Evolutionary conservation across 2,329 filamentous ascomycete species (phyloP).

Genomic region (Verticillium nubilum): DNA sequence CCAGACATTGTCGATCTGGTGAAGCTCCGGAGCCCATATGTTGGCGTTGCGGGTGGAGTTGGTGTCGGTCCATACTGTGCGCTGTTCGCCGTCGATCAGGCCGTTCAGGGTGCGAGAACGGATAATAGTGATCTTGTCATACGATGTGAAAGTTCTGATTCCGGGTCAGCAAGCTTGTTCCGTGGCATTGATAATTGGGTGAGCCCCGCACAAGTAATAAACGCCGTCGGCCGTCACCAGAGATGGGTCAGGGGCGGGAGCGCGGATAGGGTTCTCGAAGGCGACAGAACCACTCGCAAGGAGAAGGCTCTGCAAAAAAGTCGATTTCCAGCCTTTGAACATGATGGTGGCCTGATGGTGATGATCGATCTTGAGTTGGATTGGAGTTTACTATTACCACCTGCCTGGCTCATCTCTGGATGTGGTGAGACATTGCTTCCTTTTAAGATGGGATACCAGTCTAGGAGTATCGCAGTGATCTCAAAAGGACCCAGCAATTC

Average conservation of each 20-base stretch:
- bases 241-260: slow-evolving; percentile 1
- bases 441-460: background rate
- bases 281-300: background rate
- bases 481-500: background rate
- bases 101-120: background rate
- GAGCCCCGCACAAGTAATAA: background rate
- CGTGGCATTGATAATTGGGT: background rate
- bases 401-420: background rate
- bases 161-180: background rate
- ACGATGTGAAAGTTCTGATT: background rate
- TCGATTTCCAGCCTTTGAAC: background rate
- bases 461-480: background rate
- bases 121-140: slow-evolving; percentile 1
- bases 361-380: background rate
- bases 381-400: background rate
- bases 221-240: background rate
- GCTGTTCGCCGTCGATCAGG: slow-evolving; percentile 2
- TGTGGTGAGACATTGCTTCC: background rate
- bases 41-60: slow-evolving; percentile 6
- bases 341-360: background rate
- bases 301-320: background rate
- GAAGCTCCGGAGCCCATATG: slow-evolving; percentile 13
- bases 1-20: slow-evolving; percentile 13
- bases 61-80: slow-evolving; percentile 3
- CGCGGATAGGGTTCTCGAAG: slow-evolving; percentile 1